phyloP scores from a whole-genome alignment of 2,329 filamentous ascomycete species.

The Fusarium compactum region DNA sequence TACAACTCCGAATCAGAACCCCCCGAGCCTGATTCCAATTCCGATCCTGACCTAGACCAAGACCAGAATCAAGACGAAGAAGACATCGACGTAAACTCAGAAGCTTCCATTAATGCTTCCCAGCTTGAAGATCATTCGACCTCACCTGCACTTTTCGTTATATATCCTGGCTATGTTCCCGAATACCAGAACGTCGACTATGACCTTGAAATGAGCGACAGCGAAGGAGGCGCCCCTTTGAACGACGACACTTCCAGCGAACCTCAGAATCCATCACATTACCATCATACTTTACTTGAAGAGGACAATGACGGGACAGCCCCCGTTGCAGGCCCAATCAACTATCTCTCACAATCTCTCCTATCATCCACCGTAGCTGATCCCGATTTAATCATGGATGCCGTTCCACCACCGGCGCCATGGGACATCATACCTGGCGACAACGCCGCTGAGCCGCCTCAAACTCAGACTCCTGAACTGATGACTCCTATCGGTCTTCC shows the following conservation, averaged over 20 bases:
- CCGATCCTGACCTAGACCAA: slow-evolving; percentile 4
- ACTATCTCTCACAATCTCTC: slow-evolving; percentile 28
- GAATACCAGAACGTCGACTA: slow-evolving; percentile 41
- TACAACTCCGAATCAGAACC: slow-evolving; percentile 17
- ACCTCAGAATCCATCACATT: slow-evolving; percentile 15
- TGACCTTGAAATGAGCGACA: slow-evolving; percentile 53
- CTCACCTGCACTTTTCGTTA: slow-evolving; percentile 17
- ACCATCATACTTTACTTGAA: slow-evolving; percentile 14
- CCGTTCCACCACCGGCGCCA: slow-evolving; percentile 28
- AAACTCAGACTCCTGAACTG: not conserved
- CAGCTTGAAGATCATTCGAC: slow-evolving; percentile 14
- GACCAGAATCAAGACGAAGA: slow-evolving; percentile 17
- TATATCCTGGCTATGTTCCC: slow-evolving; percentile 21
- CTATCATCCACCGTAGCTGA: slow-evolving; percentile 18
- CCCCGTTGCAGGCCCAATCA: slow-evolving; percentile 19
- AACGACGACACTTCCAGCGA: slow-evolving; percentile 27
- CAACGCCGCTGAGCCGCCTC: not conserved
- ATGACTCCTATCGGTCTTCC: slow-evolving; percentile 29
- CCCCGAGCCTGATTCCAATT: slow-evolving; percentile 3
- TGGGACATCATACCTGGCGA: slow-evolving; percentile 17
- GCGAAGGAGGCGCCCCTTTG: slow-evolving; percentile 50
- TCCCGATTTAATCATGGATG: slow-evolving; percentile 34
- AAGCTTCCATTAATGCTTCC: slow-evolving; percentile 17
- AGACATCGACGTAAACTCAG: slow-evolving; percentile 19
- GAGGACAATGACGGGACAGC: slow-evolving; percentile 30